Conservation (phyloP, 169 alveolate species). For the Plasmodium gonderi region DNA sequence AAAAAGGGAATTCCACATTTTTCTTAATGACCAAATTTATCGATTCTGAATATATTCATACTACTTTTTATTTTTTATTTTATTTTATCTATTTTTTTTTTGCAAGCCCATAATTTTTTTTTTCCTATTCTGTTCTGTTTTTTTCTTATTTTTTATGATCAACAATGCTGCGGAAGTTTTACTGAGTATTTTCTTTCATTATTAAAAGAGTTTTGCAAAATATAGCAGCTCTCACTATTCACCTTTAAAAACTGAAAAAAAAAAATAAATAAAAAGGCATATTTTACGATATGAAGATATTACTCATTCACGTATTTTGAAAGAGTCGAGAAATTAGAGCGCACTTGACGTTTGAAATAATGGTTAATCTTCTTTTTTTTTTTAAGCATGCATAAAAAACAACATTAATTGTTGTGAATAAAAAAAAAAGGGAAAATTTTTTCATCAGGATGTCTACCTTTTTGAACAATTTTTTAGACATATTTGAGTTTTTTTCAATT, state of each 20-base stretch:
- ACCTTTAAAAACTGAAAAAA: background rate
- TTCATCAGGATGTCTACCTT: background rate
- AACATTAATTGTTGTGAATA: background rate
- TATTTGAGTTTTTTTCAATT: background rate
- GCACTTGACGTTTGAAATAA: background rate
- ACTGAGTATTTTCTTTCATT: background rate
- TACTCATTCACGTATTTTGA: background rate
- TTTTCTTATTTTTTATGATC: background rate
- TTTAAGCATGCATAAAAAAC: conserved; percentile 1
- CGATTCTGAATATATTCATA: background rate
- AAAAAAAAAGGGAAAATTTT: background rate
- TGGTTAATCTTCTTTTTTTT: background rate
- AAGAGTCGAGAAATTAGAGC: background rate
- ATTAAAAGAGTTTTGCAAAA: background rate
- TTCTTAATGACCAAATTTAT: background rate
- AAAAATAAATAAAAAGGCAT: background rate
- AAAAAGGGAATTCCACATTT: background rate
- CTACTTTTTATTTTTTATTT: background rate
- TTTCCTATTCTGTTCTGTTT: background rate
- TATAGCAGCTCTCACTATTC: background rate
- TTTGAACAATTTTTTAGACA: background rate
- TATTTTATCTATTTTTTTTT: background rate
- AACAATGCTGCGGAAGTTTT: background rate
- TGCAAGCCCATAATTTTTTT: too few relatives aligned
- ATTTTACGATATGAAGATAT: background rate